Percentiles rank a stretch among this genome's conserved stretches.
phyloP scores from a whole-genome alignment of 140 eudicot species.

The Oenanthe javanica region DNA sequence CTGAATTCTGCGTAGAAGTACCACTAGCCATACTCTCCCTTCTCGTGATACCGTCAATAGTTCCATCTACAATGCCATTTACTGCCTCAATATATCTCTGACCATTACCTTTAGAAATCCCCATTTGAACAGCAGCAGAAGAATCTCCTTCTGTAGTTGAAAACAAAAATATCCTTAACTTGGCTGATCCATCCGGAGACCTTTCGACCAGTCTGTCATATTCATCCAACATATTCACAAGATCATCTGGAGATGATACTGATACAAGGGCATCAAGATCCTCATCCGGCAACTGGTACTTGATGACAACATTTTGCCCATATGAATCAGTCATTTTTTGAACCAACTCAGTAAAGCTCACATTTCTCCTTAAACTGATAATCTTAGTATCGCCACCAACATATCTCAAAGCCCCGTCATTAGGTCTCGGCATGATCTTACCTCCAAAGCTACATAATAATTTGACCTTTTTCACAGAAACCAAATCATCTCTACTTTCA shows the following conservation, averaged over 20 bases:
- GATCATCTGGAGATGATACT: slow-evolving; percentile 36
- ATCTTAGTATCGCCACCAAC: slow-evolving; percentile 63
- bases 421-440: slow-evolving; percentile 52
- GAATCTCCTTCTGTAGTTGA: slow-evolving; percentile 53
- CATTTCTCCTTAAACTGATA: slow-evolving; percentile 28
- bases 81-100: slow-evolving; percentile 87
- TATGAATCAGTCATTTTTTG: slow-evolving; percentile 65
- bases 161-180: slow-evolving; percentile 77
- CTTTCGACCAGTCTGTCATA: slow-evolving; percentile 62
- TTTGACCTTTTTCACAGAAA: slow-evolving; percentile 21
- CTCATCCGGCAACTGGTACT: slow-evolving; percentile 61
- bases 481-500: slow-evolving; percentile 9
- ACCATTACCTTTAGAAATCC: slow-evolving; percentile 61
- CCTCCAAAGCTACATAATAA: slow-evolving; percentile 59
- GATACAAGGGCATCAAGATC: slow-evolving; percentile 58
- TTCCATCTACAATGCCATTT: slow-evolving; percentile 53
- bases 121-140: slow-evolving; percentile 34
- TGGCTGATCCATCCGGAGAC: slow-evolving; percentile 69
- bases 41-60: slow-evolving; percentile 36
- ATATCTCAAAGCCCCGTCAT: slow-evolving; percentile 54
- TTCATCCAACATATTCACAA: slow-evolving; percentile 41
- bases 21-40: slow-evolving; percentile 72
- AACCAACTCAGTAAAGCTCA: slow-evolving; percentile 37
- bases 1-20: slow-evolving; percentile 77
- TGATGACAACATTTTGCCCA: slow-evolving; percentile 47